These are phyloP conservation scores for Suhomyces taliae DNA, from an alignment of 1,139 yeast genomes.

Conservation along the genomic window DNA sequence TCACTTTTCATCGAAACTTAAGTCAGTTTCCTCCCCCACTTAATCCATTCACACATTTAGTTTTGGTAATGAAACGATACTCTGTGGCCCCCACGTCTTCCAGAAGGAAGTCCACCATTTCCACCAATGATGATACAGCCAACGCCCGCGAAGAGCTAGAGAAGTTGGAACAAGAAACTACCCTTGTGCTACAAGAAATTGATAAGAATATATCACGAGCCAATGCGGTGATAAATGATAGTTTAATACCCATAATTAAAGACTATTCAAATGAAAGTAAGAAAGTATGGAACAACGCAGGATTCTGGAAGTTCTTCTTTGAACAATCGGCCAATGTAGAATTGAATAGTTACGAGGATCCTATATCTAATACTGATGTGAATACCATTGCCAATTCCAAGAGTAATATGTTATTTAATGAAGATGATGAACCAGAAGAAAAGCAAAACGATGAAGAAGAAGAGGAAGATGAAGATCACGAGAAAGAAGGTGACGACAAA, in stretches of 20 bases:
- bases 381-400: slow-evolving; percentile 19
- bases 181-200: slow-evolving; percentile 74
- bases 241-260: slow-evolving; percentile 60
- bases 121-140: slow-evolving; percentile 26
- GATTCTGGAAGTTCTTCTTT: slow-evolving; percentile 74
- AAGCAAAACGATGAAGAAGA: slow-evolving; percentile 7
- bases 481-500: background rate
- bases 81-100: slow-evolving; percentile 43
- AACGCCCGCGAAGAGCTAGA: slow-evolving; percentile 46
- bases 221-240: slow-evolving; percentile 61
- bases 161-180: slow-evolving; percentile 79
- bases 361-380: slow-evolving; percentile 23
- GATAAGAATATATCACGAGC: slow-evolving; percentile 69
- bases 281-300: slow-evolving; percentile 59
- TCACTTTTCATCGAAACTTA: no score
- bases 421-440: slow-evolving; percentile 19
- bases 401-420: slow-evolving; percentile 15
- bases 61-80: slow-evolving; percentile 35
- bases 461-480: slow-evolving; percentile 8
- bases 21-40: no score
- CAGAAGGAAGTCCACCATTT: slow-evolving; percentile 34
- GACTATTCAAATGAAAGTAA: slow-evolving; percentile 56
- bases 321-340: slow-evolving; percentile 76
- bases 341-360: slow-evolving; percentile 58
- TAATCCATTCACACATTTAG: no score